phyloP scores from a whole-genome alignment of 768 basidiomycete species.

The Rhizopogon vesiculosus region DNA sequence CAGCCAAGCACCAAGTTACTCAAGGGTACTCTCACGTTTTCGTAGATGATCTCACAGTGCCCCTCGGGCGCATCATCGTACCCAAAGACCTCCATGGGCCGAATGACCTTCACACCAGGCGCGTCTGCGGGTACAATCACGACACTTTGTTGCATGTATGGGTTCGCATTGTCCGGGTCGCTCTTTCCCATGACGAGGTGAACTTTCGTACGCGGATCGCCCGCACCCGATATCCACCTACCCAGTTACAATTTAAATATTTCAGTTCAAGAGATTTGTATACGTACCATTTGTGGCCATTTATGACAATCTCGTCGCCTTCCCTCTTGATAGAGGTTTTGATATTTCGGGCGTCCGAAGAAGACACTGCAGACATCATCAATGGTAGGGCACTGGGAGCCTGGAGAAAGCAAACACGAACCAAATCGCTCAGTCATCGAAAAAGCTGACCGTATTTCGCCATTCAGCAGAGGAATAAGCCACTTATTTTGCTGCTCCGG shows the following conservation, averaged over 20 bases:
- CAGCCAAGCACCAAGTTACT: conserved; percentile 84
- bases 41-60: conserved; percentile 92
- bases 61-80: conserved; percentile 97
- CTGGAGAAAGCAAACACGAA: conserved; percentile 25
- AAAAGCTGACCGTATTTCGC: conserved; percentile 92
- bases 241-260: background rate
- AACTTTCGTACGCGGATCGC: conserved; percentile 83
- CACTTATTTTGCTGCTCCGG: conserved; percentile 88
- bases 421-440: conserved; percentile 96
- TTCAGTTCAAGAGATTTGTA: conserved; percentile 4
- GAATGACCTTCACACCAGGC: conserved; percentile 82
- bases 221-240: conserved; percentile 98
- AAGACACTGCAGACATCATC: conserved; percentile 49
- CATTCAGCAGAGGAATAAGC: conserved; percentile 83
- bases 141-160: conserved; percentile 86
- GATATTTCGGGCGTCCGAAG: conserved; percentile 94
- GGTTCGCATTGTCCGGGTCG: conserved; percentile 74
- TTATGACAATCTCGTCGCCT: conserved; percentile 86
- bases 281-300: conserved; percentile 90
- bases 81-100: conserved; percentile 93
- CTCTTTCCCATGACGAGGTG: conserved; percentile 96
- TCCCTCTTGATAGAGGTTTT: conserved; percentile 80
- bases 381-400: conserved; percentile 7
- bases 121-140: conserved; percentile 89
- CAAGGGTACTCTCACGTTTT: conserved; percentile 87